These are phyloP conservation scores for Leishmania gerbilli DNA, from an alignment of 208 protist species.

Conservation along the genomic window DNA sequence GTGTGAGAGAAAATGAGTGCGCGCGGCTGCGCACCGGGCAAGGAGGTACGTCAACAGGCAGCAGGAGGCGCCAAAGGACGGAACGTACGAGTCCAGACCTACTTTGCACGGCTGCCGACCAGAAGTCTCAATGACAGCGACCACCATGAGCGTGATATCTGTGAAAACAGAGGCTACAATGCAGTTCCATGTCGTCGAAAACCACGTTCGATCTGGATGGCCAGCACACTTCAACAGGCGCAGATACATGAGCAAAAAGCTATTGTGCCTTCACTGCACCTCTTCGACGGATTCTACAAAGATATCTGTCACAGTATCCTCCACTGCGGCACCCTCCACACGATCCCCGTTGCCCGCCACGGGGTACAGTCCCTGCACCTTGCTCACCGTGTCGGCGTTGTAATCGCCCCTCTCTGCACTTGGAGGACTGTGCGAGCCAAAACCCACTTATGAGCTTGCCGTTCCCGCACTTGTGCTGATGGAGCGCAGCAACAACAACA, in stretches of 20 bases:
- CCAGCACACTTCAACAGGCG: conserved; percentile 48
- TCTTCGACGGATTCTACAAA: conserved; percentile 10
- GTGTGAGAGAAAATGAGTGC: conserved; percentile 48
- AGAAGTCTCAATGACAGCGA: conserved; percentile 52
- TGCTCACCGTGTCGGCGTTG: not conserved
- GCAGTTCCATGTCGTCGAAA: conserved; percentile 39
- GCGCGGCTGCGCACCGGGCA: conserved; percentile 61
- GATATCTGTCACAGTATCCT: not conserved
- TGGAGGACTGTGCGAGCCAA: not conserved
- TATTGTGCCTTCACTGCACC: conserved; percentile 20
- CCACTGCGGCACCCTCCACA: not conserved
- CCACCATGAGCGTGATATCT: conserved; percentile 50
- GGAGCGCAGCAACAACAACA: not conserved
- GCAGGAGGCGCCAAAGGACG: conserved; percentile 71
- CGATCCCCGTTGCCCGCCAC: not conserved
- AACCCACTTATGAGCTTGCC: not conserved
- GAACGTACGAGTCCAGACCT: conserved; percentile 50
- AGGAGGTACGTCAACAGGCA: conserved; percentile 53
- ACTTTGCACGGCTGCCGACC: conserved; percentile 48
- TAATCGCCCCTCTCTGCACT: not conserved
- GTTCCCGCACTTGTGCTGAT: not conserved
- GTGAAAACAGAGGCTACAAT: conserved; percentile 59
- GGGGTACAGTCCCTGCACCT: not conserved
- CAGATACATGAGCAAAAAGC: conserved; percentile 35
- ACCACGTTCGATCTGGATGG: conserved; percentile 34